Conservation (phyloP, 2,329 filamentous ascomycete species). For the Dothideomycetidae sp. region DNA sequence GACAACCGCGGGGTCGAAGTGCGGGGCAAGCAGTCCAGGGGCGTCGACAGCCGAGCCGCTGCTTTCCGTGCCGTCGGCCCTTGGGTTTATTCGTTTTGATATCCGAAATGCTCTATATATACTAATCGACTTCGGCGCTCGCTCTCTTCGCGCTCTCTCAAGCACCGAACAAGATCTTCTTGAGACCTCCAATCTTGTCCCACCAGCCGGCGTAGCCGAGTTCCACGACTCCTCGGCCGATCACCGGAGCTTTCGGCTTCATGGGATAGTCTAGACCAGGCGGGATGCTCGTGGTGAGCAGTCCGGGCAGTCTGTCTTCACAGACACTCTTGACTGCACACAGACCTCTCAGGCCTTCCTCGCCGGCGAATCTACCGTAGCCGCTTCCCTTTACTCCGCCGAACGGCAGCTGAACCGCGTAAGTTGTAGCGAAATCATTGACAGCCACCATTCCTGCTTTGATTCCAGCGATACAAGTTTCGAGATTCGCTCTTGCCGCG, state of each 20-base stretch:
- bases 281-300: slow-evolving; percentile 63
- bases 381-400: slow-evolving; percentile 77
- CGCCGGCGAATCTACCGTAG: slow-evolving; percentile 84
- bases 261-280: slow-evolving; percentile 71
- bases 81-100: no score
- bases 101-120: no score
- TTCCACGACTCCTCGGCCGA: slow-evolving; percentile 33
- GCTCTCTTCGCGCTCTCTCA: no score
- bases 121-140: no score
- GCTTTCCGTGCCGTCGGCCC: no score
- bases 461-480: slow-evolving; percentile 51
- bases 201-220: slow-evolving; percentile 33
- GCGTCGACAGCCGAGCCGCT: no score
- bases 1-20: no score
- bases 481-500: slow-evolving; percentile 43
- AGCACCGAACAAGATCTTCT: slow-evolving; percentile 24
- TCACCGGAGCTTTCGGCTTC: slow-evolving; percentile 24
- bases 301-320: slow-evolving; percentile 49
- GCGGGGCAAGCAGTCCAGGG: no score
- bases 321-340: slow-evolving; percentile 85
- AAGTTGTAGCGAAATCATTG: slow-evolving; percentile 90
- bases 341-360: slow-evolving; percentile 69
- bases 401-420: slow-evolving; percentile 88
- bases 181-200: slow-evolving; percentile 28
- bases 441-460: slow-evolving; percentile 82